These are phyloP conservation scores for Wilcoxina mikolae DNA, from an alignment of 495 filamentous ascomycete genomes.

Conservation along the genomic window DNA sequence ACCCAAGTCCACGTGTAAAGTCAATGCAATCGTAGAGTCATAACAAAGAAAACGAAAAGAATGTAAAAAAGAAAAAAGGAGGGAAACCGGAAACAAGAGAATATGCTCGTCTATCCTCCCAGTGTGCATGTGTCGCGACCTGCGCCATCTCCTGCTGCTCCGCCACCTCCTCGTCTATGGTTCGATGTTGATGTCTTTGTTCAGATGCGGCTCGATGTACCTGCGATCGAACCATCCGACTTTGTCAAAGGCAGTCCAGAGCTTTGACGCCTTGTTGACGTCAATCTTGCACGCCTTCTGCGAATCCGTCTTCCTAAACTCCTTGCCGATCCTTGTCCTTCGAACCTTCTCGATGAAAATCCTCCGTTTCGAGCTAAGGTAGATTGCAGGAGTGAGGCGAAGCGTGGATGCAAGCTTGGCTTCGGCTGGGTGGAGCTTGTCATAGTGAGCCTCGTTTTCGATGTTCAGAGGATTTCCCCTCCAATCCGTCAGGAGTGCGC, in stretches of 20 bases:
- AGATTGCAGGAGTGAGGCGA: constrained; percentile 75
- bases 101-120: background rate
- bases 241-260: constrained; percentile 82
- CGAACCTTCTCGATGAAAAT: constrained; percentile 71
- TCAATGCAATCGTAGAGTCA: background rate
- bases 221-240: constrained; percentile 65
- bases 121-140: background rate
- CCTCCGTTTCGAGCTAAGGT: constrained; percentile 85
- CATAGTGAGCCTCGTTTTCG: constrained; percentile 57
- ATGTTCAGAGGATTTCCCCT: constrained; percentile 70
- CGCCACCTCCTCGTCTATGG: background rate
- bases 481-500: constrained; percentile 70
- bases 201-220: constrained; percentile 21
- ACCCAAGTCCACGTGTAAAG: background rate
- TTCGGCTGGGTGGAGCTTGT: constrained; percentile 69
- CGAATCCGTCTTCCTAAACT: constrained; percentile 94
- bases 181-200: constrained; percentile 5
- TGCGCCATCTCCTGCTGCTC: background rate
- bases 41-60: background rate
- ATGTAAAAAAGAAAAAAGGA: background rate
- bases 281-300: constrained; percentile 97
- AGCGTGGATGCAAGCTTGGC: constrained; percentile 62
- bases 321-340: constrained; percentile 54
- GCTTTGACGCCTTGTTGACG: constrained; percentile 93
- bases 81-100: background rate